Evolutionary conservation across 164 flowering plant genomes (phyloP), one percentile per base, ranked within the genome.

Genomic region (Liriodendron chinense): DNA sequence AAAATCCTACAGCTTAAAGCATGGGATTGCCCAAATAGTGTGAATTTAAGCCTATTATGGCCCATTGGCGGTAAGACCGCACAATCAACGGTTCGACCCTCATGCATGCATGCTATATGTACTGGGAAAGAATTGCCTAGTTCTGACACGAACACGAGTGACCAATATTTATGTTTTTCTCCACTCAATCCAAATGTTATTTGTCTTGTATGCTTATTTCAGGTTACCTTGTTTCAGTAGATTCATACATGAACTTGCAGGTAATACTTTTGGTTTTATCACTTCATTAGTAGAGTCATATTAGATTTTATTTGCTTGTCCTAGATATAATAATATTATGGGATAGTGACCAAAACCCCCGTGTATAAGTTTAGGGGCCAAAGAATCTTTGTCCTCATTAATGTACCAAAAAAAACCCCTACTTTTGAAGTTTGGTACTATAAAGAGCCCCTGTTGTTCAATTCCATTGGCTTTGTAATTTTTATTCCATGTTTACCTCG

Each of bases 201-300:
- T 64, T 77, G 43, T 63, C 49, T 76, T 68, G 10, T 64, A 21
- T 13, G 6, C 1, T 56, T 4, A 16, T 76, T 84, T 43, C 88
- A 94, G 97, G 97, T 65, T 93, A 74, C 79, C 94, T 95, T 63
- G 96, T 89, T 65, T 95, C 99, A 14, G 97, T 93, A 50, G 99
- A 92, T 78, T 91, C 90, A 14, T 89, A 89, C 79, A 89, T 89
- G 92, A 89, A 89, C 73, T 78, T 89, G 76, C 92, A 89, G 89
- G 91, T 88, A 62, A 1, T 50, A 10, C 21, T 23, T 69, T 57
- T 22, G 21, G 18, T 4, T 74, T 66, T n/a, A 22, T n/a, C 23
- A n/a, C 28, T 1, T 14, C 18, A 62, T 28, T 21, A 8, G 22
- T 6, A 24, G 13, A 63, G 59, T 3, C 72, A 3, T 62, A 1